Evolutionary conservation across 106 monocot species (phyloP), one percentile per base, ranked within the genome.

Genomic region (Cymbidium sinense): DNA sequence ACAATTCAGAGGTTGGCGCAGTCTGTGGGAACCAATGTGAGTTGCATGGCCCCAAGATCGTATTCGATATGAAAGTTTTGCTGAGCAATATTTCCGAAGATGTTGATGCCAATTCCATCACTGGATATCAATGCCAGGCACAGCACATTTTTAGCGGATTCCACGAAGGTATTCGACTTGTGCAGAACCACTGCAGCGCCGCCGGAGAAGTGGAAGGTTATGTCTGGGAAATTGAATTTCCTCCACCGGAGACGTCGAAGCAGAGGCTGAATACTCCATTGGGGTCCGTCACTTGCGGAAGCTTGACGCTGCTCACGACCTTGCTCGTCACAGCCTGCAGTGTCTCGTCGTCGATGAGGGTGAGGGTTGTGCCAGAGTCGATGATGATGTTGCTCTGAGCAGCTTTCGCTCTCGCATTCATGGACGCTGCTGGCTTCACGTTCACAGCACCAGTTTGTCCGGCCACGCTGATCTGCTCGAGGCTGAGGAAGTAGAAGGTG

Each of bases 71-170:
- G 74, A 58, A 84, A 78, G 64, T 89, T 75, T 41, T 80, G 87
- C 80, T 89, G 89, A 11, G 89, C 89, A 1, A 89, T 33, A 77
- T 85, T 89, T 0, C 89, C 89, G 23, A 79, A 73, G 41, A 89
- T 78, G 35, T 27, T 18, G 34, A 69, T 0, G 0, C 27, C 75
- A 15, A 44, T 23, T 7, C 13, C 44, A 9, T 70, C 58, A 21
- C 39, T 82, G 62, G 64, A 50, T 27, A 80, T 10, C 8, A 87
- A 58, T 13, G 52, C 80, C 17, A 87, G 76, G 71, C 87, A 89
- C 7, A 80, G 15, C 5, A 71, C 43, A 34, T 65, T 64, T 3
- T 75, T 21, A 4, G 50, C 29, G n/a, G 71, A 0, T 34, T 20
- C 5, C n/a, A 82, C 1, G 21, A 84, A 89, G 1, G 82, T 13